Evolutionary conservation across 768 basidiomycete genomes (phyloP).

Genomic region (Rhodotorula kratochvilovae): DNA sequence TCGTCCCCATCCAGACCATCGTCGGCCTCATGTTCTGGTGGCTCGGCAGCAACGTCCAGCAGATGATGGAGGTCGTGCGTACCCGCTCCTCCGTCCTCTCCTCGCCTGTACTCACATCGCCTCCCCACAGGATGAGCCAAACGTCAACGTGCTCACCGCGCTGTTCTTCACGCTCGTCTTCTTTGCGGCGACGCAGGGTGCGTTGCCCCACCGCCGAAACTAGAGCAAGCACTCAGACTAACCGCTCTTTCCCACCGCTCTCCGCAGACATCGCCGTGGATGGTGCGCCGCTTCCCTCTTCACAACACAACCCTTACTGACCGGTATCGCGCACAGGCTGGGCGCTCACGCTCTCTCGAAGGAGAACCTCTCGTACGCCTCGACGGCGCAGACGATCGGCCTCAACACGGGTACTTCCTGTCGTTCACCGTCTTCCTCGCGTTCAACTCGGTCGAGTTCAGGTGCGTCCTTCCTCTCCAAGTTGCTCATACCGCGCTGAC

Average conservation of each 20-base stretch:
- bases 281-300: slow-evolving; percentile 49
- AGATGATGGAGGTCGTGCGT: slow-evolving; percentile 70
- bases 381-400: slow-evolving; percentile 96
- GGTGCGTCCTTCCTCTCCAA: slow-evolving; percentile 50
- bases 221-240: background rate
- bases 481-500: background rate
- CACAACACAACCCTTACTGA: background rate
- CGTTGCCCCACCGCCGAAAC: slow-evolving; percentile 29
- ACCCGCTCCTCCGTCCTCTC: slow-evolving; percentile 10
- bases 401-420: slow-evolving; percentile 92
- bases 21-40: slow-evolving; percentile 66
- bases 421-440: slow-evolving; percentile 97
- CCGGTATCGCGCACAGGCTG: slow-evolving; percentile 43
- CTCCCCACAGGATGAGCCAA: slow-evolving; percentile 64
- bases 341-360: slow-evolving; percentile 67
- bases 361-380: slow-evolving; percentile 91
- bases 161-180: slow-evolving; percentile 85
- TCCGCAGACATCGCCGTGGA: slow-evolving; percentile 91
- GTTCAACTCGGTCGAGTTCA: slow-evolving; percentile 88
- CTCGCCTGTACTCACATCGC: background rate
- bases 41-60: slow-evolving; percentile 59
- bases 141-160: slow-evolving; percentile 70
- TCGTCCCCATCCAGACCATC: slow-evolving; percentile 90
- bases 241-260: slow-evolving; percentile 53
- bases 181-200: slow-evolving; percentile 95